These are phyloP conservation scores for Paracamarosporium sp. DNA, from an alignment of 2,329 filamentous ascomycete species.

Conservation along the genomic window DNA sequence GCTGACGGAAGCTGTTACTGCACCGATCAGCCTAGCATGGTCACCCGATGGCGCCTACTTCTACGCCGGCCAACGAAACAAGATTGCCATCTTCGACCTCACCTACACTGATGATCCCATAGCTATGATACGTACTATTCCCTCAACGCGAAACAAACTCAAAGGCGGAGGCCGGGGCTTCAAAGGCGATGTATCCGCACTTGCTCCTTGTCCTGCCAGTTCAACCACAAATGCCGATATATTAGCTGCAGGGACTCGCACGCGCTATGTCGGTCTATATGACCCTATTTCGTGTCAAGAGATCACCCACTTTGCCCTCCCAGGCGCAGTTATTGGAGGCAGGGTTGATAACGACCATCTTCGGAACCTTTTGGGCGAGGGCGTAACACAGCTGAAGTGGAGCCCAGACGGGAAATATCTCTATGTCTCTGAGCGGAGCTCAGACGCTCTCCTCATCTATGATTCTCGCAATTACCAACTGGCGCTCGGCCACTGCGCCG, in stretches of 20 bases:
- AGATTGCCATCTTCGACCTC: slow-evolving; percentile 64
- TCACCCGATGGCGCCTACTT: slow-evolving; percentile 57
- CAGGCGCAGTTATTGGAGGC: slow-evolving; percentile 19
- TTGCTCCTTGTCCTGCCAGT: slow-evolving; percentile 48
- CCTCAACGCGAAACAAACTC: slow-evolving; percentile 51
- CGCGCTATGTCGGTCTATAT: slow-evolving; percentile 64
- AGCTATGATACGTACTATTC: slow-evolving; percentile 52
- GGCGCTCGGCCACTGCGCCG: slow-evolving; percentile 57
- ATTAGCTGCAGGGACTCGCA: slow-evolving; percentile 63
- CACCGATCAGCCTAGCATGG: slow-evolving; percentile 64
- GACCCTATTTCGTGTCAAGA: slow-evolving; percentile 57
- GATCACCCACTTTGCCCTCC: slow-evolving; percentile 59
- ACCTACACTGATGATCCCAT: slow-evolving; percentile 55
- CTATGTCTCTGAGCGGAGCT: slow-evolving; percentile 64
- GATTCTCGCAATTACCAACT: slow-evolving; percentile 64
- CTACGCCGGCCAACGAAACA: slow-evolving; percentile 62
- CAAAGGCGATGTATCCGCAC: slow-evolving; percentile 62
- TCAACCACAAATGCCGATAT: slow-evolving; percentile 51
- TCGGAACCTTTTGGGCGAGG: slow-evolving; percentile 49
- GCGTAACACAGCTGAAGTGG: slow-evolving; percentile 64
- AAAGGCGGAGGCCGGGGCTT: slow-evolving; percentile 57
- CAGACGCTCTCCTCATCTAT: slow-evolving; percentile 63
- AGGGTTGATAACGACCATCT: slow-evolving; percentile 11
- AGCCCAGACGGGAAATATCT: slow-evolving; percentile 65
- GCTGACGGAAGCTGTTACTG: slow-evolving; percentile 63